A percentile compares a stretch with the other conserved stretches of the same genome.
phyloP scores from a whole-genome alignment of 352 stramenopile species.

The Globisporangium apiculatum region DNA sequence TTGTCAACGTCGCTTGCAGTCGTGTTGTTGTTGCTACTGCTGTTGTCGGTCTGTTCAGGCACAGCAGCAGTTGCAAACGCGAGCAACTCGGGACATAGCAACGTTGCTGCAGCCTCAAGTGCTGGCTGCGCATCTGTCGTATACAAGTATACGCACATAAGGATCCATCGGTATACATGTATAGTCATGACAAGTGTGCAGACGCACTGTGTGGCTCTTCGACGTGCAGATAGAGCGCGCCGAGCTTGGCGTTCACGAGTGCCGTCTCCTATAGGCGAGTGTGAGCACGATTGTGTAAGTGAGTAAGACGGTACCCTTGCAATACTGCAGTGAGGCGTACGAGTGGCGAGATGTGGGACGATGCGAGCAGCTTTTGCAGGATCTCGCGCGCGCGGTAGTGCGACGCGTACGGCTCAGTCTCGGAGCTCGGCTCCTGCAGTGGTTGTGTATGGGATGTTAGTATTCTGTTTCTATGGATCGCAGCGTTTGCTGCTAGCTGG shows the following conservation, averaged over 20 bases:
- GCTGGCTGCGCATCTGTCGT: conserved; percentile 43
- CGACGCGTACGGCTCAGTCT: conserved; percentile 38
- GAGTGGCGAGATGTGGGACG: conserved; percentile 12
- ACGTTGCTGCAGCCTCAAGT: conserved; percentile 29
- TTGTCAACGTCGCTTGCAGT: background rate
- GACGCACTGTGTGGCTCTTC: conserved; percentile 57
- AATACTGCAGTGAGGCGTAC: conserved; percentile 14
- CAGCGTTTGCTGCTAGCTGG: no score
- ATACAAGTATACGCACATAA: no score
- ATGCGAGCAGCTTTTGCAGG: conserved; percentile 42
- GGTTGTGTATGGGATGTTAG: background rate
- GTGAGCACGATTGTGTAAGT: background rate
- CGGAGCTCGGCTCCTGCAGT: conserved; percentile 31
- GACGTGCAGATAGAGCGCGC: conserved; percentile 39
- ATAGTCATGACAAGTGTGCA: no score
- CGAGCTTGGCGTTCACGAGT: conserved; percentile 28
- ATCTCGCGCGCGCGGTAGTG: conserved; percentile 51
- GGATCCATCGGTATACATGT: no score
- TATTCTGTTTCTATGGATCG: background rate
- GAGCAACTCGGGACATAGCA: conserved; percentile 36
- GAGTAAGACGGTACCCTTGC: background rate
- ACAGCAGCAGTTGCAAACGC: conserved; percentile 18
- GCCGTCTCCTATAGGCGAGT: conserved; percentile 24
- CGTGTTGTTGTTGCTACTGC: background rate
- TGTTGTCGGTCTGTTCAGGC: conserved; percentile 10